Conservation (phyloP, 345 rosid genomes). For the Camelina hispida region DNA sequence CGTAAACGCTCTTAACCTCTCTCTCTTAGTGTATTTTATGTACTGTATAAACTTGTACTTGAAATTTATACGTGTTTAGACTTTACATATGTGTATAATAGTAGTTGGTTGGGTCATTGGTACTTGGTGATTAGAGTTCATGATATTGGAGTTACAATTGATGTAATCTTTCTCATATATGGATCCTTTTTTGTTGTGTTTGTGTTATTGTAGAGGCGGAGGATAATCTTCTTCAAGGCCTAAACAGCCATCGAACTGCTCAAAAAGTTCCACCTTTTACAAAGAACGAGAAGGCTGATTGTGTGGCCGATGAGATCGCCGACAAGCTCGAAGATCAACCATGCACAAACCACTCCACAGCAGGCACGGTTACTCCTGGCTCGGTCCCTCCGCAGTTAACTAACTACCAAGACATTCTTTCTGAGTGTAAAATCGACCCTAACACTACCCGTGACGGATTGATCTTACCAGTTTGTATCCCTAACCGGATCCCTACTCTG, state of each 20-base stretch:
- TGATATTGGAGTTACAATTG: neutral
- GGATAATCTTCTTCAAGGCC: conserved; percentile 71
- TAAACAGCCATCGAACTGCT: conserved; percentile 67
- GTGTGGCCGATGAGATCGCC: conserved; percentile 66
- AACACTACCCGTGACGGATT: conserved; percentile 61
- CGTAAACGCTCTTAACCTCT: neutral
- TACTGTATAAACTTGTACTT: too few species aligned
- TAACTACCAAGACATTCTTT: conserved; percentile 49
- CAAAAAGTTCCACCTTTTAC: conserved; percentile 49
- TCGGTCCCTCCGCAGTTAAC: conserved; percentile 46
- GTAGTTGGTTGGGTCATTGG: neutral
- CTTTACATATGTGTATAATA: too few species aligned
- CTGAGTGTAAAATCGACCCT: conserved; percentile 61
- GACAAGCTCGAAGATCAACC: conserved; percentile 58
- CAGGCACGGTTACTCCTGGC: conserved; percentile 32
- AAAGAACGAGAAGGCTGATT: conserved; percentile 63
- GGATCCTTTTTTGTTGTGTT: neutral
- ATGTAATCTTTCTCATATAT: neutral
- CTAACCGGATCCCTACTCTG: conserved; percentile 61
- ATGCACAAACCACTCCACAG: conserved; percentile 46
- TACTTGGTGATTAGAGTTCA: neutral
- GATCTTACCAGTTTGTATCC: conserved; percentile 71
- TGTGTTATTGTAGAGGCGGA: conserved; percentile 56
- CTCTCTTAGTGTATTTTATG: neutral
- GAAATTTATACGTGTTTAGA: neutral